Evolutionary conservation across 306 rosid species (phyloP).

Genomic region (Fagus sylvatica): DNA sequence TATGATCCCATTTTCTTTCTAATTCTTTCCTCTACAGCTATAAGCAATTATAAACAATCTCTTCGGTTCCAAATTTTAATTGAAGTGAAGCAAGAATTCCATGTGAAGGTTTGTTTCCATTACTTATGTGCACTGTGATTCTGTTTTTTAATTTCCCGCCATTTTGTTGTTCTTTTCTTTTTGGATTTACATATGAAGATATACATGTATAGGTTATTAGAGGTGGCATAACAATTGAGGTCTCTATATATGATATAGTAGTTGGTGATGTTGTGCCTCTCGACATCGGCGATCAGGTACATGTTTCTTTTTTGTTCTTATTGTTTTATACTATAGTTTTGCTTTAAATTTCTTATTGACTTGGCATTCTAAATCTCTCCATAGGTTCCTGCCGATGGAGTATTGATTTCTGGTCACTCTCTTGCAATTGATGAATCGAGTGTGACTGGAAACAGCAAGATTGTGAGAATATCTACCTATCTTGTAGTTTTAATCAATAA

Average conservation of each 20-base stretch:
- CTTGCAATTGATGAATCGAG: slow-evolving; percentile 91
- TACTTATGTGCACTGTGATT: background rate
- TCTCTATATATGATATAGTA: slow-evolving; percentile 84
- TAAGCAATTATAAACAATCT: slow-evolving; percentile 90
- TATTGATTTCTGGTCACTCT: slow-evolving; percentile 74
- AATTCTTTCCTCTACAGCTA: slow-evolving; percentile 46
- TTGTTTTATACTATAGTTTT: slow-evolving; percentile 20
- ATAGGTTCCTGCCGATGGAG: slow-evolving; percentile 95
- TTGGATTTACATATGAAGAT: slow-evolving; percentile 10
- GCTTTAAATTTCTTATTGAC: slow-evolving; percentile 16
- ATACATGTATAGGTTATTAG: slow-evolving; percentile 60
- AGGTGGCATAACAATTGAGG: slow-evolving; percentile 83
- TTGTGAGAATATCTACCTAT: slow-evolving; percentile 50
- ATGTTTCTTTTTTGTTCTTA: slow-evolving; percentile 12
- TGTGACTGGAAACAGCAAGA: slow-evolving; percentile 98
- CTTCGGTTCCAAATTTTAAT: slow-evolving; percentile 90
- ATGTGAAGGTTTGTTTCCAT: slow-evolving; percentile 58
- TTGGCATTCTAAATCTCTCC: slow-evolving; percentile 19
- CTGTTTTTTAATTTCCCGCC: background rate
- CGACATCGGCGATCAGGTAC: slow-evolving; percentile 84
- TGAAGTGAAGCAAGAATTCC: slow-evolving; percentile 91
- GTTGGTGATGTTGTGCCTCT: slow-evolving; percentile 93
- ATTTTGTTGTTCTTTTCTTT: background rate
- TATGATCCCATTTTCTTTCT: slow-evolving; percentile 19
- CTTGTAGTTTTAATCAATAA: background rate